Conservation (phyloP, 257 asterid species). For the Solanum acaule region DNA sequence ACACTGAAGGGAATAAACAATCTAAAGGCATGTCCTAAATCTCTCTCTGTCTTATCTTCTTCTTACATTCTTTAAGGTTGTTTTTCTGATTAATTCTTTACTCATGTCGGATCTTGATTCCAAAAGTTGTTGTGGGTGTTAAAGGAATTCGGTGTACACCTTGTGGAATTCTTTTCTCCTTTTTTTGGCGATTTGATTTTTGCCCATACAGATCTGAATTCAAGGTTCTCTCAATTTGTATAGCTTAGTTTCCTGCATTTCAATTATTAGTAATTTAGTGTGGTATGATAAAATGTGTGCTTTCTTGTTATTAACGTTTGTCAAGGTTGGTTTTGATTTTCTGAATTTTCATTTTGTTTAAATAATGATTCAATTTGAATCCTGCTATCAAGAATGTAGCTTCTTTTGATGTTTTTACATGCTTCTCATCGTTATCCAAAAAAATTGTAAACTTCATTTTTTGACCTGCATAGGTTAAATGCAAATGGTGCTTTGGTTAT, state of each 20-base stretch:
- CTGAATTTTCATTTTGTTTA: background rate
- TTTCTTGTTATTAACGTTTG: background rate
- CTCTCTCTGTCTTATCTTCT: background rate
- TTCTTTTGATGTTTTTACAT: background rate
- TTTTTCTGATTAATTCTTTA: background rate
- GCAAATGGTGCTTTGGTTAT: background rate
- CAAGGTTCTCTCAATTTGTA: background rate
- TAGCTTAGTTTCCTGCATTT: background rate
- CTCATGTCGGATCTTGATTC: background rate
- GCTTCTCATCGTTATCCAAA: background rate
- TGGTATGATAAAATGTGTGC: background rate
- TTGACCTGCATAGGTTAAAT: background rate
- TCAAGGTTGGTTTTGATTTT: background rate
- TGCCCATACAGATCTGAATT: background rate
- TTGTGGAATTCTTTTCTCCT: background rate
- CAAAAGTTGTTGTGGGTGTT: background rate
- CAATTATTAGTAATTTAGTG: background rate
- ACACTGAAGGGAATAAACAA: background rate
- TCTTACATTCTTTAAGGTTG: background rate
- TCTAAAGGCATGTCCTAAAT: background rate
- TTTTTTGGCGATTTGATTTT: background rate
- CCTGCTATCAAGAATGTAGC: background rate
- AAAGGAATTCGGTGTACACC: background rate
- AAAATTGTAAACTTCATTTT: background rate
- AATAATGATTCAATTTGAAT: background rate